Percentiles rank a stretch among this genome's conserved stretches.
phyloP scores from a whole-genome alignment of 2,329 filamentous ascomycete species.

The Fusarium algeriense region DNA sequence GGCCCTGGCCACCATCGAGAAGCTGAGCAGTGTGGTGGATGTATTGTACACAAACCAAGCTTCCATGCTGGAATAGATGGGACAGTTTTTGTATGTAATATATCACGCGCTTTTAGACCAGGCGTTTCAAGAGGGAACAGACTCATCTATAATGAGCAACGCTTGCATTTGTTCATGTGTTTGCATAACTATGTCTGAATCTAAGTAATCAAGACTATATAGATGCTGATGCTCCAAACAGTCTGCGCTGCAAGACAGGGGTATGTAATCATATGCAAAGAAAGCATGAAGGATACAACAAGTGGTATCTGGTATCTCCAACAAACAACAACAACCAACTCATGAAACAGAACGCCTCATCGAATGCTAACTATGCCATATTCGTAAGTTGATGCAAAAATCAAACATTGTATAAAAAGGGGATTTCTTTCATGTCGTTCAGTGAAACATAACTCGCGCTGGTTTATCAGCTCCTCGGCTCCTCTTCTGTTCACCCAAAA shows the following conservation, averaged over 20 bases:
- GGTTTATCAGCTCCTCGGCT: conserved; percentile 27
- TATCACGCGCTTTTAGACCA: conserved; percentile 48
- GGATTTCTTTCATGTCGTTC: not conserved
- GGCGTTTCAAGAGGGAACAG: conserved; percentile 48
- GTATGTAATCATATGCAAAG: conserved; percentile 24
- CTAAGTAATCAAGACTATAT: conserved; percentile 9
- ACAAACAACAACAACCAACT: conserved; percentile 26
- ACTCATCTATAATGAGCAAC: conserved; percentile 41
- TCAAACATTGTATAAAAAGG: not conserved
- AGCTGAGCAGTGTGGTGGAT: conserved; percentile 96
- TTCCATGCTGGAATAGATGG: conserved; percentile 84
- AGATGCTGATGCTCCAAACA: conserved; percentile 1
- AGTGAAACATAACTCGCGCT: conserved; percentile 51
- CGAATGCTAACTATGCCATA: conserved; percentile 36
- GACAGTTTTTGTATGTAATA: conserved; percentile 49
- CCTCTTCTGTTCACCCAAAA: conserved; percentile 62
- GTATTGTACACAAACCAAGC: conserved; percentile 98
- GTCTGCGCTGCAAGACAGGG: conserved; percentile 9
- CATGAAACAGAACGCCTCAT: conserved; percentile 42
- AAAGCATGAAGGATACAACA: conserved; percentile 32
- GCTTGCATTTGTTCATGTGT: conserved; percentile 24
- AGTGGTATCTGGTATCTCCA: conserved; percentile 41
- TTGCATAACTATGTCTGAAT: conserved; percentile 18
- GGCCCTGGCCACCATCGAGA: conserved; percentile 93
- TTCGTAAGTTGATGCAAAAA: conserved; percentile 33